Percentiles rank a stretch among this genome's conserved stretches.
phyloP scores from a whole-genome alignment of 148 eudicot species.

The Dysphania ambrosioides region DNA sequence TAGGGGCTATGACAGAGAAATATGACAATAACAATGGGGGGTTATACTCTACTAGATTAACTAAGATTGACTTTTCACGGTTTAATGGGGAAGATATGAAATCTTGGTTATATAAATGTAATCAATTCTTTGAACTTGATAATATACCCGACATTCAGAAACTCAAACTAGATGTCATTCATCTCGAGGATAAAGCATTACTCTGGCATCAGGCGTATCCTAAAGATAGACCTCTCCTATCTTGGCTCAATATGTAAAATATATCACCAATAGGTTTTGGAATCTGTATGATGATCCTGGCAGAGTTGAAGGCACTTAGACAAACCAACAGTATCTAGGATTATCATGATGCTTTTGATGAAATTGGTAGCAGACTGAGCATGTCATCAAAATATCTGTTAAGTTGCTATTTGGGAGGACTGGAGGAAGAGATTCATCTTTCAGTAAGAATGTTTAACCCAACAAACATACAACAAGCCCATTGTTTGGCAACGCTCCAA shows the following conservation, averaged over 20 bases:
- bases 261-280: not conserved
- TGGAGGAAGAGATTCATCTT: no score
- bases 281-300: not conserved
- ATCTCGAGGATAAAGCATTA: no score
- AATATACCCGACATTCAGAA: not conserved
- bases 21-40: no score
- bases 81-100: not conserved
- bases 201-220: no score
- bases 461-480: no score
- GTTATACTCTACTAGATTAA: not conserved
- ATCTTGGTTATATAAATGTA: not conserved
- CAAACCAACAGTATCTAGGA: not conserved
- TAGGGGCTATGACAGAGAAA: no score
- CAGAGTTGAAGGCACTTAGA: not conserved
- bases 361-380: not conserved
- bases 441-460: no score
- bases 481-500: not conserved
- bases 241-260: not conserved
- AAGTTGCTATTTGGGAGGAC: no score
- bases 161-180: no score
- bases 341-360: not conserved
- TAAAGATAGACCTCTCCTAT: not conserved
- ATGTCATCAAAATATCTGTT: not conserved
- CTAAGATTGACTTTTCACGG: not conserved
- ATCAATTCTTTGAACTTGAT: not conserved